Conservation (phyloP, 2,329 filamentous ascomycete genomes). For the Gnomoniopsis sp. region DNA sequence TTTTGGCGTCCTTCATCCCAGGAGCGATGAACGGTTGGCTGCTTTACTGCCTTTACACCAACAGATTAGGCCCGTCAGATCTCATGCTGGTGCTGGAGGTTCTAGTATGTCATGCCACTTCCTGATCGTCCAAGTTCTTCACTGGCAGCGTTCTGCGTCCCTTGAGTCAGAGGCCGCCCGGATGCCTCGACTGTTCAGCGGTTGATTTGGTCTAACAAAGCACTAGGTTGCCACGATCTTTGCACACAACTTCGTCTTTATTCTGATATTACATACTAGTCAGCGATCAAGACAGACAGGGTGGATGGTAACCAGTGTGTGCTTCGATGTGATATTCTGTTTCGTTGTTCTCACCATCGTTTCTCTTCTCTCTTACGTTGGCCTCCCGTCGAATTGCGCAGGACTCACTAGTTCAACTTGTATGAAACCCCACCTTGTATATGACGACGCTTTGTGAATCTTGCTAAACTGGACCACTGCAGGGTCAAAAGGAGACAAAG, state of each 20-base stretch:
- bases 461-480: neutral
- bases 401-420: constrained; percentile 26
- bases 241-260: constrained; percentile 29
- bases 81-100: constrained; percentile 31
- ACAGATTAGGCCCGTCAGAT: constrained; percentile 24
- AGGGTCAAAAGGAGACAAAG: neutral
- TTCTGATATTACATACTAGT: constrained; percentile 30
- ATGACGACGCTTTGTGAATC: neutral
- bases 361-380: constrained; percentile 29
- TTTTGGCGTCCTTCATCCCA: constrained; percentile 27
- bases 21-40: constrained; percentile 33
- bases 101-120: constrained; percentile 28
- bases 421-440: neutral
- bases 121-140: neutral
- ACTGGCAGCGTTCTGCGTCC: neutral
- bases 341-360: constrained; percentile 30
- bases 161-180: neutral
- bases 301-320: constrained; percentile 27
- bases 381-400: constrained; percentile 32
- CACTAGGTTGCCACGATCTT: constrained; percentile 27
- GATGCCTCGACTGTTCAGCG: no score
- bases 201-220: neutral
- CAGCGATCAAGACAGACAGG: constrained; percentile 21
- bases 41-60: constrained; percentile 27
- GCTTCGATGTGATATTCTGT: constrained; percentile 29